These are phyloP conservation scores for Pestalotiopsis sp. DNA, from an alignment of 2,329 filamentous ascomycete genomes.

Conservation along the genomic window DNA sequence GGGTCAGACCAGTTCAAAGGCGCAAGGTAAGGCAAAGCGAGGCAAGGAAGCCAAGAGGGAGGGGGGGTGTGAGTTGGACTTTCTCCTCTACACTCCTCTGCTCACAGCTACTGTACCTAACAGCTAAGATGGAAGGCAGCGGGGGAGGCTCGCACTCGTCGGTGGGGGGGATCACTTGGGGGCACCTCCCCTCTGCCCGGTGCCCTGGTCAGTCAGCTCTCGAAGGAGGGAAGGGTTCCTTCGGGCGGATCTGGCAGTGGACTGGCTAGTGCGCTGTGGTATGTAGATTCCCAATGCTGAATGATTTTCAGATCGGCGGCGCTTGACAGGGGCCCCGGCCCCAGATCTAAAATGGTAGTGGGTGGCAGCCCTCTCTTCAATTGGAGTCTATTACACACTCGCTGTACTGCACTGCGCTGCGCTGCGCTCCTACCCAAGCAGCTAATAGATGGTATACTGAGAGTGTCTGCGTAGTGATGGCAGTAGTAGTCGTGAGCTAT, in stretches of 20 bases:
- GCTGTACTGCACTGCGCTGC: background rate
- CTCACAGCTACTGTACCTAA: no score
- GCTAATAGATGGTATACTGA: background rate
- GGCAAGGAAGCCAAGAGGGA: no score
- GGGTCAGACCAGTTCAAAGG: no score
- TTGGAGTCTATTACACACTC: background rate
- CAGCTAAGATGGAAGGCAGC: no score
- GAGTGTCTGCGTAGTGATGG: background rate
- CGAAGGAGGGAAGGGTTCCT: background rate
- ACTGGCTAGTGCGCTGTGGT: background rate
- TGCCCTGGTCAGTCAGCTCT: background rate
- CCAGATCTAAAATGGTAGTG: background rate
- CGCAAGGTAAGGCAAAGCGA: no score
- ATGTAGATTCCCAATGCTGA: background rate
- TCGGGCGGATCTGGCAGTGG: background rate
- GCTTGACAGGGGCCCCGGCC: background rate
- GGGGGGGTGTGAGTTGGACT: no score
- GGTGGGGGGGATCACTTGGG: background rate
- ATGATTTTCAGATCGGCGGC: conserved; percentile 4
- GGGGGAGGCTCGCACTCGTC: no score
- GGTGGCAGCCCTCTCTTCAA: background rate
- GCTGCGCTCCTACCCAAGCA: background rate
- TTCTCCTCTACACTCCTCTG: no score
- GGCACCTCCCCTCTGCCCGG: background rate
- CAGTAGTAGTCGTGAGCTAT: background rate